Percentiles rank a stretch among this genome's conserved stretches.
phyloP scores from a whole-genome alignment of 768 basidiomycete genomes.

The Amanita rimosa region DNA sequence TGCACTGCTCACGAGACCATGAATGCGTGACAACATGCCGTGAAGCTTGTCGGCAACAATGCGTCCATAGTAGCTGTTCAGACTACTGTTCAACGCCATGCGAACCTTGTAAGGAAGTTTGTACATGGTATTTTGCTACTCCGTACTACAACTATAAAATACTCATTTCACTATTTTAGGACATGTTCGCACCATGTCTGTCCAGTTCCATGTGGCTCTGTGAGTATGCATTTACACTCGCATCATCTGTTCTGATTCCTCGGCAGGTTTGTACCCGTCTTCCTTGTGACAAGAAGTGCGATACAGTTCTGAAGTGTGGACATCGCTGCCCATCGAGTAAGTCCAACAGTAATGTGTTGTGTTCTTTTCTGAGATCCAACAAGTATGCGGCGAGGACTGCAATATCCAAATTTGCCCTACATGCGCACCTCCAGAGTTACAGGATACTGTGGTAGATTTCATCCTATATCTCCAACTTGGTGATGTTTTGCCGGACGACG shows the following conservation, averaged over 20 bases:
- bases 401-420: conserved; percentile 36
- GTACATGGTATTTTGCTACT: conserved; percentile 31
- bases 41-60: conserved; percentile 39
- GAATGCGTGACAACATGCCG: conserved; percentile 35
- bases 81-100: conserved; percentile 40
- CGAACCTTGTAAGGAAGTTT: conserved; percentile 51
- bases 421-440: conserved; percentile 31
- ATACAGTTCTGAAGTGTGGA: conserved; percentile 38
- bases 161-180: conserved; percentile 20
- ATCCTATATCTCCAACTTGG: conserved; percentile 37
- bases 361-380: conserved; percentile 1
- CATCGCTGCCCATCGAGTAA: conserved; percentile 59
- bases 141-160: neutral
- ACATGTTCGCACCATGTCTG: conserved; percentile 42
- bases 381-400: conserved; percentile 65
- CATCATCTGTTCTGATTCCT: neutral
- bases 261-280: conserved; percentile 49
- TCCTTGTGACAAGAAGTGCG: conserved; percentile 51
- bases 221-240: conserved; percentile 20
- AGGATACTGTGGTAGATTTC: conserved; percentile 43
- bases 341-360: conserved; percentile 6
- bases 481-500: conserved; percentile 31
- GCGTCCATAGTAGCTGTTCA: conserved; percentile 39
- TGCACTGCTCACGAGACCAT: conserved; percentile 38
- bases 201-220: conserved; percentile 58